Base-by-base conservation (phyloP, 345 rosid genomes). In the Anacardium occidentale region DNA sequence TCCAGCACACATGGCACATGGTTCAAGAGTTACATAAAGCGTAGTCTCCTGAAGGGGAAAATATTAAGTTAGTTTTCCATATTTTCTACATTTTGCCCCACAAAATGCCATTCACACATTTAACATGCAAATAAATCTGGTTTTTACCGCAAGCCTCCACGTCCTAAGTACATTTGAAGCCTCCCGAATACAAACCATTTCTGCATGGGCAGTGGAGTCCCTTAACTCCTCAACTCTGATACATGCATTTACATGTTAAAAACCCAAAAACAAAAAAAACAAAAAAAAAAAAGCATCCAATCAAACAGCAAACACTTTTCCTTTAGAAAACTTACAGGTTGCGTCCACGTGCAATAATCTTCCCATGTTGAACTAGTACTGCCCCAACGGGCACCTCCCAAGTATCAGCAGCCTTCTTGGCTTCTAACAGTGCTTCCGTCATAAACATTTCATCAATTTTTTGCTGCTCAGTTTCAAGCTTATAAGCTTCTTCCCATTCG, bases 351-450 rank as follows among this genome's bases (percentile, higher is more conserved):
- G 99, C 93, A 59, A 95, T 84, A 25, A 95, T 88, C 80, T 90
- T 89, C 75, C 98, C 98, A 26, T 85, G 80, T 69, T 91, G 97
- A 70, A 95, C 99, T 71, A 95, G 81, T 59, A 95, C 96, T 51
- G 98, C 98, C 51, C 99, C 99, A 20, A 92, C 96, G 65, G 98
- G 99, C 58, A 95, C 99, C 78, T 95, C 99, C 99, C 99, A 95
- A 17, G 83, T 74, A 83, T 95, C 98, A 71, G 90, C 96, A 65
- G 99, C 99, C 79, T 91, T 92, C 73, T 88, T 87, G 72, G 98
- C 98, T 88, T 95, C 99, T 66, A 84, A 59, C 42, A 95, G 68
- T 2, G 99, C 99, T 83, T 95, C 99, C 79, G 85, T 88, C 99
- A 95, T 92, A 82, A 88, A 95, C 77, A 88, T 85, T 78, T 91